Conservation (phyloP, 1,284 basidiomycete species). For the Leccinum variabile region DNA sequence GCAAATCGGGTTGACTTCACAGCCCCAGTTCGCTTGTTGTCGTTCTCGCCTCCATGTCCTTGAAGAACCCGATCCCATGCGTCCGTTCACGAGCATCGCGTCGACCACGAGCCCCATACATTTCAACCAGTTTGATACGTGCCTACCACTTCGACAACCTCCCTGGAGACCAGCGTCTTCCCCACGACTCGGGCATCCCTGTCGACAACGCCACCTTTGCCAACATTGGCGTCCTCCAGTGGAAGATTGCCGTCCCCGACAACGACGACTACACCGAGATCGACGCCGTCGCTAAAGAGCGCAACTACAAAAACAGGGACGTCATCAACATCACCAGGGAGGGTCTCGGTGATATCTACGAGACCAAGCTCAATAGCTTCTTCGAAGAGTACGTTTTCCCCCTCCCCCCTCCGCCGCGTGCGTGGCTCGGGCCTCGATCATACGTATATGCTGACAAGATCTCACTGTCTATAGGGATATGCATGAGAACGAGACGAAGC, state of each 20-base stretch:
- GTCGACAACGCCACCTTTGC: conserved; percentile 52
- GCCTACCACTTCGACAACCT: conserved; percentile 82
- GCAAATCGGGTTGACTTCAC: conserved; percentile 30
- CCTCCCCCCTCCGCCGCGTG: too few species aligned
- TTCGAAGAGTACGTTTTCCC: conserved; percentile 66
- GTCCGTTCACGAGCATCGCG: conserved; percentile 74
- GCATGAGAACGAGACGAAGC: conserved; percentile 82
- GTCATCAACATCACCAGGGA: conserved; percentile 72
- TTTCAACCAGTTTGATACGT: conserved; percentile 49
- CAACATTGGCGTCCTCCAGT: conserved; percentile 61
- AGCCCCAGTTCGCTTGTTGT: conserved; percentile 17
- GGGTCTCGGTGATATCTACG: conserved; percentile 64
- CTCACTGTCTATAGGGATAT: conserved; percentile 56
- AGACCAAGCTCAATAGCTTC: conserved; percentile 76
- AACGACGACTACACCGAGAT: conserved; percentile 49
- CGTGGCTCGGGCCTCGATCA: not conserved
- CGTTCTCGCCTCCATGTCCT: conserved; percentile 21
- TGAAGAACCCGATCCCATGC: conserved; percentile 64
- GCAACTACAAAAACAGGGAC: conserved; percentile 79
- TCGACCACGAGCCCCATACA: conserved; percentile 30
- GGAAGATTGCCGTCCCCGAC: conserved; percentile 49
- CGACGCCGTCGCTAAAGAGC: conserved; percentile 60
- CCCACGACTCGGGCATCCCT: conserved; percentile 63
- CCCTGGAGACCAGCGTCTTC: conserved; percentile 74
- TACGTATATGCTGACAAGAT: conserved; percentile 6